Evolutionary conservation across 2,329 filamentous ascomycete genomes (phyloP), one percentile per base, ranked within the genome.

Genomic region (Nemania bipapillata): DNA sequence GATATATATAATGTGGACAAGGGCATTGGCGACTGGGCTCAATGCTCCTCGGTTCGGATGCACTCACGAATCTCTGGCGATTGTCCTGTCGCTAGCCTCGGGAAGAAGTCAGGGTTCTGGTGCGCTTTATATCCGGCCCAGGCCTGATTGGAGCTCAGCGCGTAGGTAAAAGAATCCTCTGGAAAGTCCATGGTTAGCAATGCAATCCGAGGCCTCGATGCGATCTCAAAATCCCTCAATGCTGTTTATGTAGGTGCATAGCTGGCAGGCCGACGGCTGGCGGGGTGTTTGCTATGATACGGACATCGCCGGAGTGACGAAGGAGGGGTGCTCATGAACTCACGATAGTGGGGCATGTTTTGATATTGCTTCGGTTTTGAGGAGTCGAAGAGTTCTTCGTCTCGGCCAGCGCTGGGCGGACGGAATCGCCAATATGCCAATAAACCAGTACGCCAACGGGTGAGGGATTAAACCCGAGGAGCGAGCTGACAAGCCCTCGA

Each of bases 61-160:
- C 26, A 82, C 84, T 76, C 79, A 87, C 86, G 85, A 70, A 91
- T 89, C 69, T 86, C 82, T 9, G 90, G 89, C 1, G 86, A 81
- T 79, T 95, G 92, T 71, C 91, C 90, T 69, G 84, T 83, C 30
- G 90, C 88, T 58, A 92, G 85, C 67, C 85, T 87, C 54, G 86
- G 82, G 82, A 95, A 93, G 82, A 93, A 90, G 17, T 88, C 83
- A 1, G 92, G 91, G 72, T 94, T 88, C 74, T 89, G 84, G 71
- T 88, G 84, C 57, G 85, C 80, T 72, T 89, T 90, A 74, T 90
- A 87, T 66, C 86, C 83, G 42, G 90, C 89, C 90, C 91, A 94
- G 72, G 89, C 84, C 72, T 88, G 86, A 82, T 94, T 94, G 74
- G 86, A 88, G 80, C 86, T 86, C 74, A 94, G 80, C 69, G 89